phyloP scores from a whole-genome alignment of 345 rosid genomes.

The Acer saccharum region DNA sequence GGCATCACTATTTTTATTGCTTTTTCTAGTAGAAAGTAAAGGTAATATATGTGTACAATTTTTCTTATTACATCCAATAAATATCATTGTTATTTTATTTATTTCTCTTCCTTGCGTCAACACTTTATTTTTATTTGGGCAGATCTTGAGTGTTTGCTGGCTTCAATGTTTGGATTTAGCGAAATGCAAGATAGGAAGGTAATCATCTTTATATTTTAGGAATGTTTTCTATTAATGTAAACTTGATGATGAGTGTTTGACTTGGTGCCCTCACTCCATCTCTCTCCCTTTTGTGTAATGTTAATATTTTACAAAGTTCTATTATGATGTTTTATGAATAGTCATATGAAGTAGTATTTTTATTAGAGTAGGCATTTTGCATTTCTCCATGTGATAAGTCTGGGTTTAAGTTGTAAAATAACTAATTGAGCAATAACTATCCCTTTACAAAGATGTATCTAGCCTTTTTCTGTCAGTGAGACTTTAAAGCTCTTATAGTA shows the following conservation, averaged over 20 bases:
- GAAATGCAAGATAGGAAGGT: conserved; percentile 40
- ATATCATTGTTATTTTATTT: background rate
- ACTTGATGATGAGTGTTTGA: conserved; percentile 11
- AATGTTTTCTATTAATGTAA: background rate
- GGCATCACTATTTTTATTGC: conserved; percentile 52
- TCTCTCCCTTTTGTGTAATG: background rate
- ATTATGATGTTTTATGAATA: background rate
- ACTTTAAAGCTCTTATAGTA: background rate
- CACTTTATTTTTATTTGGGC: conserved; percentile 11
- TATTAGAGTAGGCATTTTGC: background rate
- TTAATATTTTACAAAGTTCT: background rate
- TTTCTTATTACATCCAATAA: background rate
- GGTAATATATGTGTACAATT: conserved; percentile 37
- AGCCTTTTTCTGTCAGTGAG: background rate
- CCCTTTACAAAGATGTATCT: background rate
- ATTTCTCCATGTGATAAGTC: background rate
- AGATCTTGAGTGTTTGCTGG: conserved; percentile 42
- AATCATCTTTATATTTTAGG: background rate
- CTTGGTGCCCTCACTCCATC: background rate
- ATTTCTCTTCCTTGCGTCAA: background rate
- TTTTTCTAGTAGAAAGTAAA: conserved; percentile 50
- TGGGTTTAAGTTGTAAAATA: background rate
- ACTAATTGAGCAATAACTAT: background rate
- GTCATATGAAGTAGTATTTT: background rate
- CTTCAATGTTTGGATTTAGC: conserved; percentile 28